phyloP scores from a whole-genome alignment of 2,329 filamentous ascomycete genomes.

The Tolypocladium cylindrosporum region DNA sequence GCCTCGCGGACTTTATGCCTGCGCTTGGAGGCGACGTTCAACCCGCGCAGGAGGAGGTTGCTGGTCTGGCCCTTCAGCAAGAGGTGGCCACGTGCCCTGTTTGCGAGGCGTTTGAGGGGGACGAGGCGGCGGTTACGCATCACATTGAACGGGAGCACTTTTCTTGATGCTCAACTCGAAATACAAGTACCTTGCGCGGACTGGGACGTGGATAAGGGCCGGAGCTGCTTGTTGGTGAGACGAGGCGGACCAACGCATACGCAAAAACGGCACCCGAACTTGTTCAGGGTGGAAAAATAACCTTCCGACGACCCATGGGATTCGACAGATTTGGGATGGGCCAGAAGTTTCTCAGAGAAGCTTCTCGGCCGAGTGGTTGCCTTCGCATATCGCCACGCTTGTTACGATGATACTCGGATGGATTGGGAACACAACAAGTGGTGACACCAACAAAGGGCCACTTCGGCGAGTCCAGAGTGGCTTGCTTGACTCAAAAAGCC shows the following conservation, averaged over 20 bases:
- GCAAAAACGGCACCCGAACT: neutral
- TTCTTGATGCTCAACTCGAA: constrained; percentile 1
- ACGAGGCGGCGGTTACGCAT: constrained; percentile 56
- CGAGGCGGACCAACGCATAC: neutral
- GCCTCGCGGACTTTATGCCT: constrained; percentile 38
- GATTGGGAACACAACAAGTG: too few relatives aligned
- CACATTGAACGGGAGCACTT: constrained; percentile 43
- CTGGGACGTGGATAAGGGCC: neutral
- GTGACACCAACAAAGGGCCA: too few relatives aligned
- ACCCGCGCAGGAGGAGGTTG: neutral
- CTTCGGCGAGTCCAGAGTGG: too few relatives aligned
- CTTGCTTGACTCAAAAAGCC: too few relatives aligned
- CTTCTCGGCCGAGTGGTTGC: too few relatives aligned
- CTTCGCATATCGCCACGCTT: too few relatives aligned
- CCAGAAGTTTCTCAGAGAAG: too few relatives aligned
- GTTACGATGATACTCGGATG: too few relatives aligned
- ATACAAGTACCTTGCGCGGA: neutral
- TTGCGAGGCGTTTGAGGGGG: constrained; percentile 56
- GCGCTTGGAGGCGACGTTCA: constrained; percentile 19
- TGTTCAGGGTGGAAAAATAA: neutral
- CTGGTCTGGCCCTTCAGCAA: neutral
- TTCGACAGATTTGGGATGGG: too few relatives aligned
- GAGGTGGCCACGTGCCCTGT: constrained; percentile 46
- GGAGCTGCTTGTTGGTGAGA: neutral
- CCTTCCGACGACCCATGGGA: neutral